Evolutionary conservation across 805 yeast genomes (phyloP).

Genomic region (Ogataea corticis): DNA sequence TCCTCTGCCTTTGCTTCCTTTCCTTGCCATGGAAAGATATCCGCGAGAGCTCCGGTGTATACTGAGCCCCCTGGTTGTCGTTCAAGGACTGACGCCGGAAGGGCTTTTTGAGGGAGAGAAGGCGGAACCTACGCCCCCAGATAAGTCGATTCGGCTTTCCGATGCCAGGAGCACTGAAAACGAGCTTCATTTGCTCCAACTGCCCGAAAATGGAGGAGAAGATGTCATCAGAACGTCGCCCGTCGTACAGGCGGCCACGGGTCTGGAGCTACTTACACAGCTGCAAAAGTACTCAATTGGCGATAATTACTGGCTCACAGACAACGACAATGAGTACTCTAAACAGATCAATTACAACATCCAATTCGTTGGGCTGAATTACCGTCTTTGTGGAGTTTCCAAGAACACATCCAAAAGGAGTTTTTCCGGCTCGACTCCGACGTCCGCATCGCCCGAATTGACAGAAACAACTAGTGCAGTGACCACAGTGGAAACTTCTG

Average conservation of each 20-base stretch:
- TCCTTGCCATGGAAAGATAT: slow-evolving; percentile 39
- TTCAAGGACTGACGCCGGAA: slow-evolving; percentile 43
- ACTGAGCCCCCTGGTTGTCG: slow-evolving; percentile 40
- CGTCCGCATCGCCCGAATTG: background rate
- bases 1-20: background rate
- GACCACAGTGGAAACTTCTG: background rate
- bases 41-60: slow-evolving; percentile 36
- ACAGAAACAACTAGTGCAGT: background rate
- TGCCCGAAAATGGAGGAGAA: slow-evolving; percentile 12
- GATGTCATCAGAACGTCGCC: slow-evolving; percentile 20
- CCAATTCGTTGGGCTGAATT: slow-evolving; percentile 32
- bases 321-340: slow-evolving; percentile 16
- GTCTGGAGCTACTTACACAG: slow-evolving; percentile 33
- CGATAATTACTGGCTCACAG: slow-evolving; percentile 22
- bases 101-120: slow-evolving; percentile 6
- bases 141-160: slow-evolving; percentile 9
- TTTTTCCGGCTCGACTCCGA: background rate
- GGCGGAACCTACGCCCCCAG: slow-evolving; percentile 8
- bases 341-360: slow-evolving; percentile 30
- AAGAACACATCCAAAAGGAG: background rate
- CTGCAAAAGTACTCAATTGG: slow-evolving; percentile 30
- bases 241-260: slow-evolving; percentile 28
- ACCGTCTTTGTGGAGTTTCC: slow-evolving; percentile 2
- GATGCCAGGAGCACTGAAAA: slow-evolving; percentile 6
- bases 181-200: slow-evolving; percentile 7